A percentile compares a stretch with the other conserved stretches of the same genome.
Evolutionary conservation across 2,329 filamentous ascomycete species (phyloP).

Genomic region (Colletotrichum sp.): DNA sequence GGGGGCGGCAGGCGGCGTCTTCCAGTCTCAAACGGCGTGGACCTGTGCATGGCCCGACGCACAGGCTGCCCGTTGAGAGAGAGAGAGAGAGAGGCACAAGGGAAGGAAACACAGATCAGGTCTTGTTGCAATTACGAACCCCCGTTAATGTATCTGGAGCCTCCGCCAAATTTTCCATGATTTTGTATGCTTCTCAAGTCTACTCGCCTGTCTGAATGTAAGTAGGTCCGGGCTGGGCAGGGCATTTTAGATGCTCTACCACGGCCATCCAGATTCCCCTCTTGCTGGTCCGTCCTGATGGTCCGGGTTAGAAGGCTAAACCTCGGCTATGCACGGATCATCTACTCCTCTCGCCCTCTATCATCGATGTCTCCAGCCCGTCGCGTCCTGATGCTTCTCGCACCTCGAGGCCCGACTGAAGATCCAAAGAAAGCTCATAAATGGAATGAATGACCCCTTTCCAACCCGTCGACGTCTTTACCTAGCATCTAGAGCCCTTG

Average conservation of each 20-base stretch:
- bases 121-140: neutral
- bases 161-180: neutral
- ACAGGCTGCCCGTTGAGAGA: neutral
- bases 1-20: neutral
- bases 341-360: neutral
- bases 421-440: neutral
- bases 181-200: neutral
- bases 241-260: neutral
- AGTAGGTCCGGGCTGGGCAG: neutral
- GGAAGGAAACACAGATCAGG: neutral
- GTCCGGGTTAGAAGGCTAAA: conserved; percentile 4
- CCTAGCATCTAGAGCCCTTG: neutral
- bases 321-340: neutral
- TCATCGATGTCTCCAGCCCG: neutral
- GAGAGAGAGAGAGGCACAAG: neutral
- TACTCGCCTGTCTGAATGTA: neutral
- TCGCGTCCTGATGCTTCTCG: neutral
- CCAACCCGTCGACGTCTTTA: neutral
- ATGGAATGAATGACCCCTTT: neutral
- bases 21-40: neutral
- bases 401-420: neutral
- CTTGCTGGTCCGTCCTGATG: neutral
- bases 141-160: neutral
- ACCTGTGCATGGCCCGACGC: neutral
- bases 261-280: neutral